Percentiles rank a stretch among this genome's conserved stretches.
Evolutionary conservation across 2,329 filamentous ascomycete genomes (phyloP).

Genomic region (Cladophialophora carrionii): DNA sequence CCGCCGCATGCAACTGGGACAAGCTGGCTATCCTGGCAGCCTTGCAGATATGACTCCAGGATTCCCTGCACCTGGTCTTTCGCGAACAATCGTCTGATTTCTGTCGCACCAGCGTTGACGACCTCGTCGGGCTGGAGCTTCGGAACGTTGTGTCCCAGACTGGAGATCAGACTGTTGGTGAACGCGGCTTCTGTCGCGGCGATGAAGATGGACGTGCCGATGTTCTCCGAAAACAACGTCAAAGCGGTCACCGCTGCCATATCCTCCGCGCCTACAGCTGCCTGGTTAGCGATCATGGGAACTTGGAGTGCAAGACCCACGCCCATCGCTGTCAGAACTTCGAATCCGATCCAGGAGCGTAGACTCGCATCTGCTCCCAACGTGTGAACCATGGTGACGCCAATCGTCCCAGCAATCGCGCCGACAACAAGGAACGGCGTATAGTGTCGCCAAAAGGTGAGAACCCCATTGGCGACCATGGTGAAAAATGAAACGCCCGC

Average conservation of each 20-base stretch:
- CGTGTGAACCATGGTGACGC: conserved; percentile 42
- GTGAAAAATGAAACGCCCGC: conserved; percentile 43
- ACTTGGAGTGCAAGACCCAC: conserved; percentile 37
- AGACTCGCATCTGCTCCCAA: conserved; percentile 37
- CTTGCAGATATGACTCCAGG: conserved; percentile 39
- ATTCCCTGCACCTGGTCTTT: conserved; percentile 36
- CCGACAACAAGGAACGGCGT: conserved; percentile 39
- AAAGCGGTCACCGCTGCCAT: conserved; percentile 37
- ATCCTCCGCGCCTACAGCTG: conserved; percentile 35
- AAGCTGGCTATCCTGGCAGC: conserved; percentile 36
- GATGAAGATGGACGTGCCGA: conserved; percentile 40
- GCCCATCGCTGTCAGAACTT: conserved; percentile 41
- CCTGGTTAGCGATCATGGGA: conserved; percentile 37
- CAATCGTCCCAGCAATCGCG: conserved; percentile 37
- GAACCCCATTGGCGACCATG: conserved; percentile 42
- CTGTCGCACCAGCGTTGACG: conserved; percentile 39
- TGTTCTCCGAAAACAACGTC: conserved; percentile 38
- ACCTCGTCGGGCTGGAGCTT: conserved; percentile 36
- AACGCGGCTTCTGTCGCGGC: conserved; percentile 42
- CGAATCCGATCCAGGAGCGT: conserved; percentile 45
- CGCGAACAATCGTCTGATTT: conserved; percentile 39
- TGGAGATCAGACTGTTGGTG: conserved; percentile 39
- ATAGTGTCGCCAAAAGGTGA: conserved; percentile 37
- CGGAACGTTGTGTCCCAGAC: conserved; percentile 10
- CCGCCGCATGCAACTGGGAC: conserved; percentile 27